Percentiles rank a stretch among this genome's conserved stretches.
Conservation (phyloP, 768 basidiomycete species). For the Calocybe cyanea region DNA sequence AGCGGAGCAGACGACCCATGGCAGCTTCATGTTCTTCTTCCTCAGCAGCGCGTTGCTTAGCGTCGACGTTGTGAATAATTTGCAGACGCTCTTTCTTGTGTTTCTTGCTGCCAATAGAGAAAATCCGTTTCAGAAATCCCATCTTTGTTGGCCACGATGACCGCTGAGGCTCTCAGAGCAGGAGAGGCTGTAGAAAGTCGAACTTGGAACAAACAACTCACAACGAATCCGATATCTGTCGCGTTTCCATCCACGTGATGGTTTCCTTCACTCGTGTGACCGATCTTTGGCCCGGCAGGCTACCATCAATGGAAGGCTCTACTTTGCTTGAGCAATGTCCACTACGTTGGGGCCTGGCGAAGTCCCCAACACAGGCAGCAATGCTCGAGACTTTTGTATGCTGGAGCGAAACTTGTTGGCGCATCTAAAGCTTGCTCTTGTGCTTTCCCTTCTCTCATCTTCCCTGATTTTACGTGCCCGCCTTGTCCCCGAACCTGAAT, state of each 20-base stretch:
- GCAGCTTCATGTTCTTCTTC: constrained; percentile 52
- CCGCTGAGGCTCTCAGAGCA: constrained; percentile 11
- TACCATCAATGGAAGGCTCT: too few species aligned
- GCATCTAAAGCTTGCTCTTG: constrained; percentile 61
- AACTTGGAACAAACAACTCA: constrained; percentile 43
- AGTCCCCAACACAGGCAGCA: constrained; percentile 50
- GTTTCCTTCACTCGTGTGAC: constrained; percentile 2
- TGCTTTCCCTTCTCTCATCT: constrained; percentile 60
- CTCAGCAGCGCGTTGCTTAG: constrained; percentile 22
- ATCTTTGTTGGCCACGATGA: constrained; percentile 30
- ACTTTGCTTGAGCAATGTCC: not conserved
- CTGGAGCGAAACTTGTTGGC: constrained; percentile 73
- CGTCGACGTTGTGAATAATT: constrained; percentile 23
- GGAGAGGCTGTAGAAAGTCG: constrained; percentile 15
- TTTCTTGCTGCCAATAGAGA: constrained; percentile 66
- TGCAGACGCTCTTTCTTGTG: constrained; percentile 36
- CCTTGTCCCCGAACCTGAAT: constrained; percentile 40
- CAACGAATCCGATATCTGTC: constrained; percentile 22
- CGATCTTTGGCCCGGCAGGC: not conserved
- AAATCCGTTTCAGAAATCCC: constrained; percentile 68
- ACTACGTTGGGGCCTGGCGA: constrained; percentile 19
- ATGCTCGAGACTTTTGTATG: constrained; percentile 76
- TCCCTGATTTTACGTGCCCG: constrained; percentile 61
- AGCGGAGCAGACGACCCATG: constrained; percentile 56
- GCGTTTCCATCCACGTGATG: constrained; percentile 28